phyloP scores from a whole-genome alignment of 495 filamentous ascomycete genomes.

The Talaromyces ruber region DNA sequence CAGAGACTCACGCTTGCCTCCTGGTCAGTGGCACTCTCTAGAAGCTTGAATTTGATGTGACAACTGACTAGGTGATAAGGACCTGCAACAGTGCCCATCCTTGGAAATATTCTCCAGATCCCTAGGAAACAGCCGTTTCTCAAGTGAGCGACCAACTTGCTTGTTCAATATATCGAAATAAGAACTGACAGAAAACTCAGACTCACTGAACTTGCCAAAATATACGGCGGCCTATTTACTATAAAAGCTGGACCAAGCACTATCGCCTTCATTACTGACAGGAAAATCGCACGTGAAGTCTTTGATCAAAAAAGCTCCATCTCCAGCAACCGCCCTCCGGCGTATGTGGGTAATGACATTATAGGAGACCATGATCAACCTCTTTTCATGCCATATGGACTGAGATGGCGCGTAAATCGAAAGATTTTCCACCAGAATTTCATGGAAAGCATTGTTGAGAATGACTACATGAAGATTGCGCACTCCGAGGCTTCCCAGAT shows the following conservation, averaged over 20 bases:
- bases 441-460: conserved; percentile 29
- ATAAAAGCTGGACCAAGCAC: conserved; percentile 31
- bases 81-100: not conserved
- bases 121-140: not conserved
- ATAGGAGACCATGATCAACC: conserved; percentile 37
- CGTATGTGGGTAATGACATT: conserved; percentile 33
- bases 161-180: not conserved
- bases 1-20: not conserved
- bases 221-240: conserved; percentile 35
- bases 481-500: conserved; percentile 41
- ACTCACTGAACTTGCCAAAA: conserved; percentile 35
- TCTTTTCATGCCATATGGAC: conserved; percentile 36
- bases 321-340: conserved; percentile 36
- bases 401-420: conserved; percentile 28
- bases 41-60: not conserved
- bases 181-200: conserved; percentile 7
- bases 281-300: conserved; percentile 27
- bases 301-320: conserved; percentile 33
- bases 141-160: not conserved
- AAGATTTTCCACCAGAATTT: conserved; percentile 34
- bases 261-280: conserved; percentile 29
- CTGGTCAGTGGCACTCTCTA: not conserved
- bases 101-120: not conserved
- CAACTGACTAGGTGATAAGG: not conserved
- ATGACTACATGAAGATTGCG: conserved; percentile 26